phyloP scores from a whole-genome alignment of 139 green algal genomes.

The Asterochloris erici region DNA sequence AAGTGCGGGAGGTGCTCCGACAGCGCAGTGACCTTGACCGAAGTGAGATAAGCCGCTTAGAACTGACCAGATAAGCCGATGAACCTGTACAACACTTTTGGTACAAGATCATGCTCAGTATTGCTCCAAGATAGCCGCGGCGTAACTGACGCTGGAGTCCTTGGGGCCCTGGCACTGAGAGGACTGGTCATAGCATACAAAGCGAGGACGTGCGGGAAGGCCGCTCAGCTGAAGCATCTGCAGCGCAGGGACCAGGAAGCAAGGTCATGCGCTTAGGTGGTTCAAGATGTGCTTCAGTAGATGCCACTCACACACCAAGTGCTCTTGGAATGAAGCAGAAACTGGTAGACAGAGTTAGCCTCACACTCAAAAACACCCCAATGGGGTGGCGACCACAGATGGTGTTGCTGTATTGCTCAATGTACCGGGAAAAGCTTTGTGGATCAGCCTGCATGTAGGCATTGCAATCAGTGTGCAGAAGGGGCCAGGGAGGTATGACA shows the following conservation, averaged over 20 bases:
- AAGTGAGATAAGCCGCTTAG: neutral
- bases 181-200: constrained; percentile 78
- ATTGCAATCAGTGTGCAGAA: constrained; percentile 68
- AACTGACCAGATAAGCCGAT: neutral
- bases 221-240: constrained; percentile 44
- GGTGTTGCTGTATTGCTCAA: constrained; percentile 77
- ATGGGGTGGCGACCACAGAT: constrained; percentile 97
- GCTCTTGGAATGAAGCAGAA: too few relatives aligned
- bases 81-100: too few relatives aligned
- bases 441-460: constrained; percentile 57
- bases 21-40: constrained; percentile 4
- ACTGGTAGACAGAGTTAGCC: neutral
- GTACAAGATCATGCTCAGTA: too few relatives aligned
- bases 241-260: neutral
- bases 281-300: neutral
- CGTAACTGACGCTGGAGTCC: constrained; percentile 84
- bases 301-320: neutral
- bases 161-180: constrained; percentile 34
- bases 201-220: constrained; percentile 39
- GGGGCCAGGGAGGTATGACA: neutral
- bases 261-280: neutral
- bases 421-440: constrained; percentile 61
- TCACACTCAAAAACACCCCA: constrained; percentile 80
- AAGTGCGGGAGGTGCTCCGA: constrained; percentile 5
- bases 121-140: constrained; percentile 34